These are phyloP conservation scores for Dictyostelium intermedium DNA, from an alignment of 78 protist species.

Conservation along the genomic window DNA sequence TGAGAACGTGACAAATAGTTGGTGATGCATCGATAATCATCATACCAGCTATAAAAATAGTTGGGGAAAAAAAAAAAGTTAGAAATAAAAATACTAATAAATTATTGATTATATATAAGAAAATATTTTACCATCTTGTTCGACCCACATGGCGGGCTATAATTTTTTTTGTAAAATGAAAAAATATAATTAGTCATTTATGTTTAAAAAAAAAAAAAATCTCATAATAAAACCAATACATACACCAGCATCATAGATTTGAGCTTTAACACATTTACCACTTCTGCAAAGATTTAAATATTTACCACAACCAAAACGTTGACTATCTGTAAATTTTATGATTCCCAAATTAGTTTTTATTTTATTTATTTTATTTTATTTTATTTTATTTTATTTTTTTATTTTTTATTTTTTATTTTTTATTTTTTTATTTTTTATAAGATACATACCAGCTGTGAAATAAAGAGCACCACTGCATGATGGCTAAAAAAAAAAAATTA, in stretches of 20 bases:
- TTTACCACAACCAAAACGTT: constrained; percentile 69
- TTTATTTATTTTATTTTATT: background rate
- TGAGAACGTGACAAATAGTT: background rate
- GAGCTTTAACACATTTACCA: constrained; percentile 44
- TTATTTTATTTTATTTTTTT: background rate
- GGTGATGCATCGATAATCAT: constrained; percentile 70
- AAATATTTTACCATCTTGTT: constrained; percentile 7
- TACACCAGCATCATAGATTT: background rate
- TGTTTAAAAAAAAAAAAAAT: too few relatives aligned
- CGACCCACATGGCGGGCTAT: constrained; percentile 60
- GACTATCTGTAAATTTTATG: background rate
- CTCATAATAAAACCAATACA: background rate
- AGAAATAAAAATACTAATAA: background rate
- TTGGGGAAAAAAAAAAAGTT: background rate
- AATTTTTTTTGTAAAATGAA: background rate
- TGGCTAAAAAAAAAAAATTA: too few relatives aligned
- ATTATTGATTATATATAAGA: background rate
- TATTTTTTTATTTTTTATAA: background rate
- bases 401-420: background rate
- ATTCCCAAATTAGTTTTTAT: background rate
- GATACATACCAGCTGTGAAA: constrained; percentile 29
- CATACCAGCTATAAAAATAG: constrained; percentile 25
- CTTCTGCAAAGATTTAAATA: constrained; percentile 33
- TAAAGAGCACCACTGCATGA: constrained; percentile 2
- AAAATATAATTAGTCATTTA: background rate